Evolutionary conservation across 208 protist genomes (phyloP).

Genomic region (Vickermania spadyakhi): DNA sequence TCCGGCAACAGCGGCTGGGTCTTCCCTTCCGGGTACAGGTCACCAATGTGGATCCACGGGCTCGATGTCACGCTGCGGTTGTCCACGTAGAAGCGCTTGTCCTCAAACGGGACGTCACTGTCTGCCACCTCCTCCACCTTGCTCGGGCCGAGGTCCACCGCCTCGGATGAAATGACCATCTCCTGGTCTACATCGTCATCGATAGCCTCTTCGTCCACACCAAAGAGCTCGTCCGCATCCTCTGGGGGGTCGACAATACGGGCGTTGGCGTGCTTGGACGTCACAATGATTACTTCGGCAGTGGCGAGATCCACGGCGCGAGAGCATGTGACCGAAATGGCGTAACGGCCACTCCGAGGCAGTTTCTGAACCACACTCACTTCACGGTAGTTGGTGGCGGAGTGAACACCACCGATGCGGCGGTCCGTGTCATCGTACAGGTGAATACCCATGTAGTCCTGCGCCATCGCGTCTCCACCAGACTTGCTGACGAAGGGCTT

Average conservation of each 20-base stretch:
- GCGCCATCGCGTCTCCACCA: slow-evolving; percentile 19
- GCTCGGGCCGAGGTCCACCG: background rate
- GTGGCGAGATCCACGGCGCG: slow-evolving; percentile 9
- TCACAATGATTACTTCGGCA: slow-evolving; percentile 10
- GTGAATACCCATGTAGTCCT: slow-evolving; percentile 24
- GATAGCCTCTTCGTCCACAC: slow-evolving; percentile 15
- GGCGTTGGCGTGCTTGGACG: background rate
- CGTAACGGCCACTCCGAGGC: slow-evolving; percentile 19
- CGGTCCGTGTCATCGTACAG: slow-evolving; percentile 24
- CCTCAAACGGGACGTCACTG: slow-evolving; percentile 17
- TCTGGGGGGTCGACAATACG: slow-evolving; percentile 21
- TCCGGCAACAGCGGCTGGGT: slow-evolving; percentile 12
- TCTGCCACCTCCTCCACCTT: slow-evolving; percentile 9
- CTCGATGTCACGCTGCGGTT: slow-evolving; percentile 14
- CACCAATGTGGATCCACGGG: slow-evolving; percentile 21
- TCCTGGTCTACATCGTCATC: slow-evolving; percentile 9
- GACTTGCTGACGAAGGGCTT: slow-evolving; percentile 17
- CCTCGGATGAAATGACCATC: background rate
- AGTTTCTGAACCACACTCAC: slow-evolving; percentile 13
- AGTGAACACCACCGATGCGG: slow-evolving; percentile 21
- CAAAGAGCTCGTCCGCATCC: slow-evolving; percentile 13
- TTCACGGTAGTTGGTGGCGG: slow-evolving; percentile 22
- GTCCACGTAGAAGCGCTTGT: slow-evolving; percentile 18
- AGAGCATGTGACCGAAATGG: slow-evolving; percentile 21
- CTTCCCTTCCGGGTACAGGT: slow-evolving; percentile 18